Evolutionary conservation across 352 stramenopile species (phyloP).

Genomic region (Phytophthora idaei): DNA sequence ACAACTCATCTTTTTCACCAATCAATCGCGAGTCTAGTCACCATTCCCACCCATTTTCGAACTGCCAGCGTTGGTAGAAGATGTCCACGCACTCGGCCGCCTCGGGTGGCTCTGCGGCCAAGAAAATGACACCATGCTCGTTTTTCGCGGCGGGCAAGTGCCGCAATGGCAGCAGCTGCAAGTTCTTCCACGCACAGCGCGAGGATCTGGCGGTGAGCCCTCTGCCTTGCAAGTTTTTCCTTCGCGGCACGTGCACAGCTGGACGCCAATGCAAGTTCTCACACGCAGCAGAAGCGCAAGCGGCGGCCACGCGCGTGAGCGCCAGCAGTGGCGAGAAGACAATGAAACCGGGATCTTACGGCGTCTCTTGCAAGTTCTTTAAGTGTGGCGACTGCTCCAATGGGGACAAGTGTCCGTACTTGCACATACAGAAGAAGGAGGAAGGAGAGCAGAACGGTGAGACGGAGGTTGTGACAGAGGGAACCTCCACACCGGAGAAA

Average conservation of each 20-base stretch:
- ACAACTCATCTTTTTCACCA: constrained; percentile 23
- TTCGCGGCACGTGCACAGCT: constrained; percentile 66
- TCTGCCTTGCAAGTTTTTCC: constrained; percentile 74
- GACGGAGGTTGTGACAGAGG: constrained; percentile 40
- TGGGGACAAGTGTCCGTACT: constrained; percentile 69
- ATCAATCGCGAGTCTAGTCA: constrained; percentile 15
- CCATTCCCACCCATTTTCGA: constrained; percentile 19
- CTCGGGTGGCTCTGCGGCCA: constrained; percentile 18
- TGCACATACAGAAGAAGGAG: constrained; percentile 51
- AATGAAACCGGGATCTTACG: constrained; percentile 48
- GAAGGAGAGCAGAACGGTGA: constrained; percentile 28
- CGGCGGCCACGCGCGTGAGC: constrained; percentile 36
- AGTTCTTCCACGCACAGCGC: constrained; percentile 61
- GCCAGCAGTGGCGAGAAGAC: constrained; percentile 52
- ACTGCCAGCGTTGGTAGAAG: constrained; percentile 3
- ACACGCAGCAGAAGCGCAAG: constrained; percentile 40
- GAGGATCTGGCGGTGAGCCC: constrained; percentile 47
- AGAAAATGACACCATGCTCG: constrained; percentile 48
- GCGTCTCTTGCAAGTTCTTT: constrained; percentile 77
- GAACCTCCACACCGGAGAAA: constrained; percentile 19
- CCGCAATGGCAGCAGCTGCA: constrained; percentile 65
- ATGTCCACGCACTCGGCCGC: constrained; percentile 33
- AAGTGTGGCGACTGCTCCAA: constrained; percentile 64
- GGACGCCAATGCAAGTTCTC: constrained; percentile 74
- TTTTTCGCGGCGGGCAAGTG: constrained; percentile 80